Evolutionary conservation across 2,329 filamentous ascomycete species (phyloP).

Genomic region (Fusarium metavorans): DNA sequence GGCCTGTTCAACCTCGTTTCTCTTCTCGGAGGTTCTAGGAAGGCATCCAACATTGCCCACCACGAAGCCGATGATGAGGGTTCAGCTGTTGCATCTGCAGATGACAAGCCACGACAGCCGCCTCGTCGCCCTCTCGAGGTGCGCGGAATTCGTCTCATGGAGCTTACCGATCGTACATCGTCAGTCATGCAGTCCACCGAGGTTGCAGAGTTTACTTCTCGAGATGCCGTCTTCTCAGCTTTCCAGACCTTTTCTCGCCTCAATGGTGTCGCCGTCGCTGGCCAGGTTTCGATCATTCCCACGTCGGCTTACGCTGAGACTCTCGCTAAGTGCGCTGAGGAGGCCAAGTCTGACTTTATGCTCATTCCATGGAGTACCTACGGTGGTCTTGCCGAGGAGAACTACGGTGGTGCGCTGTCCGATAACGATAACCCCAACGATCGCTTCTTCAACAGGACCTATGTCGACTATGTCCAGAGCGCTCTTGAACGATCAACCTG

Average conservation of each 20-base stretch:
- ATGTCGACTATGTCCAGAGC: conserved; percentile 79
- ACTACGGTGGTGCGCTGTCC: conserved; percentile 16
- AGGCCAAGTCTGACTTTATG: conserved; percentile 78
- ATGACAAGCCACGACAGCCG: background rate
- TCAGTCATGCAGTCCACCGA: conserved; percentile 96
- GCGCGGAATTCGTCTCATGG: conserved; percentile 86
- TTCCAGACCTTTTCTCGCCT: conserved; percentile 91
- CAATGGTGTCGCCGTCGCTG: conserved; percentile 84
- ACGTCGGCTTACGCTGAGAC: conserved; percentile 84
- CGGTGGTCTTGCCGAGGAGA: conserved; percentile 76
- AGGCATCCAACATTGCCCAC: background rate
- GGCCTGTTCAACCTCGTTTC: conserved; percentile 47
- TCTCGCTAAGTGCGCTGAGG: conserved; percentile 75
- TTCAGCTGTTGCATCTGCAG: background rate
- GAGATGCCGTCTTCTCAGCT: conserved; percentile 89
- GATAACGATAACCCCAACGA: conserved; percentile 40
- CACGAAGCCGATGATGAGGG: conserved; percentile 9
- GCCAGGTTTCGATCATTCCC: conserved; percentile 83
- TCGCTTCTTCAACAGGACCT: conserved; percentile 56
- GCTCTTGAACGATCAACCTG: conserved; percentile 78
- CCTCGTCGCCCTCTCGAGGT: conserved; percentile 39
- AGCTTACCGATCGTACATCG: conserved; percentile 91
- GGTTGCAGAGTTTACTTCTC: conserved; percentile 76
- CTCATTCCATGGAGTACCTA: conserved; percentile 92
- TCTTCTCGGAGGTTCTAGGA: conserved; percentile 41